phyloP scores from a whole-genome alignment of 345 rosid genomes.

The Brassica carinata region DNA sequence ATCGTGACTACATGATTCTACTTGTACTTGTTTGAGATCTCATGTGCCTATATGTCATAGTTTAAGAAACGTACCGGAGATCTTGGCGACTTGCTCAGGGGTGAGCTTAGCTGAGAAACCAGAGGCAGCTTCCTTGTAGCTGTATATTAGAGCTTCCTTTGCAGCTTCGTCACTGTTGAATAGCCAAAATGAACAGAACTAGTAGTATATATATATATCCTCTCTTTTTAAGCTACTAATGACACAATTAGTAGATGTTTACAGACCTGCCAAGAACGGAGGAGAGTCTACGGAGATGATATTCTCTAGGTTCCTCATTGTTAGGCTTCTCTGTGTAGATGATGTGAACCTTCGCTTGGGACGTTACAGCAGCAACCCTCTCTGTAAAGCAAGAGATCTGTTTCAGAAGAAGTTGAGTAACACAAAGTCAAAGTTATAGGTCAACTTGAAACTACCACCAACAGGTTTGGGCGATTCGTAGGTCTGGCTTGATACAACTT shows the following conservation, averaged over 20 bases:
- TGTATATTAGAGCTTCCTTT: conserved; percentile 70
- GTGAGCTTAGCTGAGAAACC: conserved; percentile 95
- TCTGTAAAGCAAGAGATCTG: conserved; percentile 7
- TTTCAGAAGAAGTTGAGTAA: conserved; percentile 24
- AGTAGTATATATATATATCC: no score
- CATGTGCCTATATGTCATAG: not conserved
- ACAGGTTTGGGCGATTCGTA: conserved; percentile 58
- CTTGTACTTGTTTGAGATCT: not conserved
- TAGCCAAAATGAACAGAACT: not conserved
- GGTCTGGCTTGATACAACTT: conserved; percentile 67
- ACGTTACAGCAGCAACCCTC: not conserved
- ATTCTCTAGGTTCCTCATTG: conserved; percentile 62
- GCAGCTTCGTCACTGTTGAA: conserved; percentile 73
- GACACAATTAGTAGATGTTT: not conserved
- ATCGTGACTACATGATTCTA: not conserved
- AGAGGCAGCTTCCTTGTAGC: conserved; percentile 77
- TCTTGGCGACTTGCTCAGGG: conserved; percentile 66
- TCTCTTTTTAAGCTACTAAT: not conserved
- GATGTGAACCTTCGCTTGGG: conserved; percentile 66
- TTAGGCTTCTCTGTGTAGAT: conserved; percentile 73
- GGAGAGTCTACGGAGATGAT: conserved; percentile 73
- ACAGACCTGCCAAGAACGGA: conserved; percentile 56
- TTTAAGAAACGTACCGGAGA: conserved; percentile 53
- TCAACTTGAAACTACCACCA: conserved; percentile 30
- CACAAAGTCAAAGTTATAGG: conserved; percentile 19